phyloP scores from a whole-genome alignment of 2,329 filamentous ascomycete species.

The Penicillium sp. region DNA sequence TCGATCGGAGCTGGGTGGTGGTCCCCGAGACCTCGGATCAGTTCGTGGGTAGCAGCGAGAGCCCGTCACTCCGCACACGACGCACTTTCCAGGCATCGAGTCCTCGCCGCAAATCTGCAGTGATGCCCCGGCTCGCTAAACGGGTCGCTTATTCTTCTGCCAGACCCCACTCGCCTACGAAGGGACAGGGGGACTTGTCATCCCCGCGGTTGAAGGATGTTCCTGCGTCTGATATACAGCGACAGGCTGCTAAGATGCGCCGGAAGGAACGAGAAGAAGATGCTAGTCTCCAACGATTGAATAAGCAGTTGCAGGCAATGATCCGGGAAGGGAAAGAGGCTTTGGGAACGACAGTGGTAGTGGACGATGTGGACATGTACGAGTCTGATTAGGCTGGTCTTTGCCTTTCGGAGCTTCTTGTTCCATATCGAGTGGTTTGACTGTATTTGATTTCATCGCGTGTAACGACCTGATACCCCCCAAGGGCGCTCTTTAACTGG shows the following conservation, averaged over 20 bases:
- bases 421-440: background rate
- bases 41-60: slow-evolving; percentile 12
- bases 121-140: slow-evolving; percentile 27
- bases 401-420: background rate
- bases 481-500: slow-evolving; percentile 12
- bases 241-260: slow-evolving; percentile 67
- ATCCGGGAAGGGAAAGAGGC: slow-evolving; percentile 86
- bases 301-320: slow-evolving; percentile 76
- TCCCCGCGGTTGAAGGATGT: slow-evolving; percentile 31
- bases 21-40: slow-evolving; percentile 42
- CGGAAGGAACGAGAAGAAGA: slow-evolving; percentile 76
- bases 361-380: slow-evolving; percentile 50
- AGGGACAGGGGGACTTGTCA: slow-evolving; percentile 19
- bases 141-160: slow-evolving; percentile 16
- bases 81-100: slow-evolving; percentile 22
- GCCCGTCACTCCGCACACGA: slow-evolving; percentile 18
- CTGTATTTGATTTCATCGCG: slow-evolving; percentile 9
- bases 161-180: slow-evolving; percentile 24
- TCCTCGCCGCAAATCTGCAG: slow-evolving; percentile 25
- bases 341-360: slow-evolving; percentile 69
- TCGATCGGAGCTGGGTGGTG: slow-evolving; percentile 69
- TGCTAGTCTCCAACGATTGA: slow-evolving; percentile 73
- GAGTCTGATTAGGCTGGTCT: slow-evolving; percentile 26
- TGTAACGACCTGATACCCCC: slow-evolving; percentile 26
- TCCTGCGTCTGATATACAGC: slow-evolving; percentile 62